Evolutionary conservation across 805 yeast species (phyloP).

Genomic region (Saturnispora ahearnii): DNA sequence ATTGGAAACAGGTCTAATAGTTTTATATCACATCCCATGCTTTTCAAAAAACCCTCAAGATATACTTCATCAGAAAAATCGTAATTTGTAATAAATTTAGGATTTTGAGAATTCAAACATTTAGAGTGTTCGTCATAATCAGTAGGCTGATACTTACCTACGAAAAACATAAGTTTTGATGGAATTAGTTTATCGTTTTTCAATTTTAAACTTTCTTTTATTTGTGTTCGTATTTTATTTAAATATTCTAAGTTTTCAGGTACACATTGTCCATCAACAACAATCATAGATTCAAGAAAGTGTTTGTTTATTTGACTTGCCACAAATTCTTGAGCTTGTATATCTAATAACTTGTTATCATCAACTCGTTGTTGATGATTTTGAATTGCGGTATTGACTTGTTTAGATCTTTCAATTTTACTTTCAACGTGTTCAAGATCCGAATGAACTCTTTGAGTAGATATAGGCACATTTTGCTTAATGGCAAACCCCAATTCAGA

Average conservation of each 20-base stretch:
- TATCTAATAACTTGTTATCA: background rate
- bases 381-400: background rate
- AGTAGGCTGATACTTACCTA: background rate
- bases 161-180: background rate
- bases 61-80: background rate
- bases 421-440: background rate
- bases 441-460: background rate
- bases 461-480: background rate
- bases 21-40: slow-evolving; percentile 3
- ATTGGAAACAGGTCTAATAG: background rate
- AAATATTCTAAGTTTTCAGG: background rate
- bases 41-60: background rate
- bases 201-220: background rate
- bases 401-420: background rate
- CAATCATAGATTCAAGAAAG: background rate
- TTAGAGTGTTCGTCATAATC: background rate
- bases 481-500: slow-evolving; percentile 3
- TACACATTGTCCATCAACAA: background rate
- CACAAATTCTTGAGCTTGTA: background rate
- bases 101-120: background rate
- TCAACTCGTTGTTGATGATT: background rate
- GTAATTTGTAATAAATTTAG: background rate
- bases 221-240: background rate
- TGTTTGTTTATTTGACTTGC: background rate
- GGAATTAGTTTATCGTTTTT: background rate